Conservation (phyloP, 192 early-diverging fungal genomes). For the Coemansia sp. region DNA sequence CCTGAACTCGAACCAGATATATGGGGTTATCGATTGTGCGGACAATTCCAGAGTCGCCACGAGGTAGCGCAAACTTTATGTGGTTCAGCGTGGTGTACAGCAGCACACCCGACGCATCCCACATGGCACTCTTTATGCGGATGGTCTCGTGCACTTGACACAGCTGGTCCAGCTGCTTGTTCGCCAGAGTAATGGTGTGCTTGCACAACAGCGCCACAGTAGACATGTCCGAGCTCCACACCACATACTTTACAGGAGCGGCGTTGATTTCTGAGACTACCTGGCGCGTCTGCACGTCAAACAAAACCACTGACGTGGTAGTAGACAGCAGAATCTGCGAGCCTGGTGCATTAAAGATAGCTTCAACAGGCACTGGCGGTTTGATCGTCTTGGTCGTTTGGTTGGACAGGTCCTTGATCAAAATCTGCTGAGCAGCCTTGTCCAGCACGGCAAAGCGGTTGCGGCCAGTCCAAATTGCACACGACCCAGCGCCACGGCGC, state of each 20-base stretch:
- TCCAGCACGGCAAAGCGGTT: constrained; percentile 98
- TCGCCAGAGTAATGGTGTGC: constrained; percentile 91
- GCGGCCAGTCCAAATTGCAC: constrained; percentile 92
- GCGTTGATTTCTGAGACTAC: constrained; percentile 76
- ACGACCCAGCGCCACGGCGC: constrained; percentile 76
- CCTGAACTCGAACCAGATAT: constrained; percentile 84
- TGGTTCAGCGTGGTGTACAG: constrained; percentile 98
- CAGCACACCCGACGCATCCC: constrained; percentile 91
- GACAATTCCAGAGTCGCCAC: constrained; percentile 97
- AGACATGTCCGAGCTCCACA: constrained; percentile 88
- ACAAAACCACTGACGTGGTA: constrained; percentile 83
- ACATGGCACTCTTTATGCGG: constrained; percentile 95
- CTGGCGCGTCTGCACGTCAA: constrained; percentile 83
- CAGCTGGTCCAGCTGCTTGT: constrained; percentile 84
- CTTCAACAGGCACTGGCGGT: constrained; percentile 69
- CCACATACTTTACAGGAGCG: constrained; percentile 88
- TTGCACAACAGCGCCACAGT: constrained; percentile 92
- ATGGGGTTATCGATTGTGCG: constrained; percentile 95
- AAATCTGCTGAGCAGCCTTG: constrained; percentile 77
- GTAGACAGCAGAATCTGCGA: constrained; percentile 80
- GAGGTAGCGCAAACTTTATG: constrained; percentile 93
- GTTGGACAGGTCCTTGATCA: constrained; percentile 86
- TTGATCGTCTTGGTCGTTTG: constrained; percentile 88
- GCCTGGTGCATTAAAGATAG: constrained; percentile 89
- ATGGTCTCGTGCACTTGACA: constrained; percentile 96